These are phyloP conservation scores for Populus nigra DNA, from an alignment of 345 rosid species.

Conservation along the genomic window DNA sequence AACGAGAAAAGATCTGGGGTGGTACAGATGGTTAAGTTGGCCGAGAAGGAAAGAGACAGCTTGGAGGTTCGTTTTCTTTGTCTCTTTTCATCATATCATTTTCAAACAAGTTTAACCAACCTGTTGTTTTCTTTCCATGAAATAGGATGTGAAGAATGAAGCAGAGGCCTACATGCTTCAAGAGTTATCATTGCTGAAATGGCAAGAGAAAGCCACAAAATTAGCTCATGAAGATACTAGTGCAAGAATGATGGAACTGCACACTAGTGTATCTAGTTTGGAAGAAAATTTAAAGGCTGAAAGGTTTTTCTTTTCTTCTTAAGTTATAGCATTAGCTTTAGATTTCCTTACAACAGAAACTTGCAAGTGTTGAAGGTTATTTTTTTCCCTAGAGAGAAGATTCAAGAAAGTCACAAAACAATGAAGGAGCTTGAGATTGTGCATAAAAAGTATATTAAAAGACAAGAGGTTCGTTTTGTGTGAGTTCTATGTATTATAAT, in stretches of 20 bases:
- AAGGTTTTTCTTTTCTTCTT: conserved; percentile 36
- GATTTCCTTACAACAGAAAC: background rate
- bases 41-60: conserved; percentile 92
- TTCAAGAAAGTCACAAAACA: conserved; percentile 56
- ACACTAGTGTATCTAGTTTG: conserved; percentile 48
- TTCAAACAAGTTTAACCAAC: conserved; percentile 3
- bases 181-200: conserved; percentile 76
- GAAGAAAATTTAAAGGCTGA: conserved; percentile 70
- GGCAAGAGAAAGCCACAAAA: conserved; percentile 91
- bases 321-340: conserved; percentile 3
- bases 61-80: conserved; percentile 69
- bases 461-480: conserved; percentile 69
- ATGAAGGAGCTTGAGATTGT: conserved; percentile 75
- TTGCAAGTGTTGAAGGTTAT: background rate
- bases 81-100: conserved; percentile 2
- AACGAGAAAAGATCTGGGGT: conserved; percentile 91
- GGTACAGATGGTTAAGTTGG: conserved; percentile 95
- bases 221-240: conserved; percentile 71
- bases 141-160: conserved; percentile 85
- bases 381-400: conserved; percentile 60
- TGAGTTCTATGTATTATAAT: conserved; percentile 12
- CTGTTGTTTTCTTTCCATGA: conserved; percentile 24
- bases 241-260: conserved; percentile 54
- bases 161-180: conserved; percentile 94
- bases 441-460: conserved; percentile 62